Conservation (phyloP, 2,329 filamentous ascomycete genomes). For the Chaetomium olivaceum region DNA sequence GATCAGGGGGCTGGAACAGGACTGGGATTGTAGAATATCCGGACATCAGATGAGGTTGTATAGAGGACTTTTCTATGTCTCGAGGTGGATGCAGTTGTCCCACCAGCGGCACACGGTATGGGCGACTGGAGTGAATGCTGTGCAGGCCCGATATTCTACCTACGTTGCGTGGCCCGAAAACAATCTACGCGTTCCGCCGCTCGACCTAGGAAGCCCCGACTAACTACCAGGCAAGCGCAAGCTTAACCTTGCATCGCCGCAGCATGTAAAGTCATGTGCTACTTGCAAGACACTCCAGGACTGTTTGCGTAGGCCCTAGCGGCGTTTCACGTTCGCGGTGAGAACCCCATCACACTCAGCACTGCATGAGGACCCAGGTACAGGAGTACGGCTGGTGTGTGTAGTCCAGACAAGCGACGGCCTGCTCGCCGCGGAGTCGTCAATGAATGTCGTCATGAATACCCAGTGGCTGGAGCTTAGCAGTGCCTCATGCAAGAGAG, state of each 20-base stretch:
- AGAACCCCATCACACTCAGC: no score
- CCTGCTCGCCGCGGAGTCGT: not conserved
- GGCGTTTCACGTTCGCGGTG: no score
- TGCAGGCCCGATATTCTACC: not conserved
- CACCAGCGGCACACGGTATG: not conserved
- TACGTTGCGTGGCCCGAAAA: not conserved
- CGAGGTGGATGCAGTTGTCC: not conserved
- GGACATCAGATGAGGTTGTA: conserved; percentile 29
- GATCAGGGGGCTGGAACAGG: not conserved
- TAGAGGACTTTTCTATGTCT: conserved; percentile 30
- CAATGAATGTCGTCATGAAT: not conserved
- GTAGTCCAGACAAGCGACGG: not conserved
- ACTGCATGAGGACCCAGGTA: no score
- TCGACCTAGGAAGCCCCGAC: not conserved
- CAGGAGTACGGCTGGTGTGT: no score
- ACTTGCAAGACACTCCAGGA: no score
- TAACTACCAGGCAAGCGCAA: not conserved
- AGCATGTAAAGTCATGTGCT: not conserved
- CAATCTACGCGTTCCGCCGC: not conserved
- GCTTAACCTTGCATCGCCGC: not conserved
- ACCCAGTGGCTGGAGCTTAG: no score
- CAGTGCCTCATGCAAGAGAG: no score
- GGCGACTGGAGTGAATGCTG: not conserved
- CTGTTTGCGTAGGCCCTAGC: not conserved
- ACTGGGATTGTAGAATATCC: conserved; percentile 31